Conservation (phyloP, 2,329 filamentous ascomycete genomes). For the Phialemoniopsis sp. region DNA sequence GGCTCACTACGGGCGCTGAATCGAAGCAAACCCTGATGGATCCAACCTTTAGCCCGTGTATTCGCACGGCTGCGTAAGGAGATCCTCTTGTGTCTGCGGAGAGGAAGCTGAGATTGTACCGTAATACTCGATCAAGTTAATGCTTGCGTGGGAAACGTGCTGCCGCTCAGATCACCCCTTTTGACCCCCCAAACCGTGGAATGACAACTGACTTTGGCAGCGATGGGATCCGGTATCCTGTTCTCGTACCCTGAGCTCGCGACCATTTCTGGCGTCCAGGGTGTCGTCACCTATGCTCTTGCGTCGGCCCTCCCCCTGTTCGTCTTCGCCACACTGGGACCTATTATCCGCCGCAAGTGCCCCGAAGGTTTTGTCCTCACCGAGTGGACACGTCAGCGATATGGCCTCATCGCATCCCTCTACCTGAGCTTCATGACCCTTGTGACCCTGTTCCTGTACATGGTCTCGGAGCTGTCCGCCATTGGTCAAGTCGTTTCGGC, state of each 20-base stretch:
- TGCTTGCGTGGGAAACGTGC: conserved; percentile 98
- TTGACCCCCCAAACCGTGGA: no score
- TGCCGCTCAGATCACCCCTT: conserved; percentile 65
- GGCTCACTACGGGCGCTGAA: conserved; percentile 86
- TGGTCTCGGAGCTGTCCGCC: conserved; percentile 79
- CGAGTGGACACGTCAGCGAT: conserved; percentile 78
- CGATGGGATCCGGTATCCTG: conserved; percentile 77
- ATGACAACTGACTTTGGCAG: conserved; percentile 48
- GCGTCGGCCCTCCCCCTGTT: conserved; percentile 69
- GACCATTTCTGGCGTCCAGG: conserved; percentile 75
- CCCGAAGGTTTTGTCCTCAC: conserved; percentile 82
- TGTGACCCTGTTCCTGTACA: conserved; percentile 80
- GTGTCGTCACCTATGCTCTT: conserved; percentile 71
- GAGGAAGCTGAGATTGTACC: conserved; percentile 91
- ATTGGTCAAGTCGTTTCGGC: conserved; percentile 74
- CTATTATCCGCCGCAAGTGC: conserved; percentile 74
- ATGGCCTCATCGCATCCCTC: conserved; percentile 63
- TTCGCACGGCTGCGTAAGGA: no score
- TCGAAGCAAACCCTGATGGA: conserved; percentile 39
- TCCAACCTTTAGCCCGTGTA: conserved; percentile 42
- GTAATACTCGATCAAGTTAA: conserved; percentile 99
- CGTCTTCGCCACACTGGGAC: conserved; percentile 69
- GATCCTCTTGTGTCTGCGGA: conserved; percentile 20
- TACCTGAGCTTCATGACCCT: conserved; percentile 76
- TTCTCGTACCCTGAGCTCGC: conserved; percentile 80